Evolutionary conservation across 352 stramenopile genomes (phyloP).

Genomic region (Globisporangium perplexum): DNA sequence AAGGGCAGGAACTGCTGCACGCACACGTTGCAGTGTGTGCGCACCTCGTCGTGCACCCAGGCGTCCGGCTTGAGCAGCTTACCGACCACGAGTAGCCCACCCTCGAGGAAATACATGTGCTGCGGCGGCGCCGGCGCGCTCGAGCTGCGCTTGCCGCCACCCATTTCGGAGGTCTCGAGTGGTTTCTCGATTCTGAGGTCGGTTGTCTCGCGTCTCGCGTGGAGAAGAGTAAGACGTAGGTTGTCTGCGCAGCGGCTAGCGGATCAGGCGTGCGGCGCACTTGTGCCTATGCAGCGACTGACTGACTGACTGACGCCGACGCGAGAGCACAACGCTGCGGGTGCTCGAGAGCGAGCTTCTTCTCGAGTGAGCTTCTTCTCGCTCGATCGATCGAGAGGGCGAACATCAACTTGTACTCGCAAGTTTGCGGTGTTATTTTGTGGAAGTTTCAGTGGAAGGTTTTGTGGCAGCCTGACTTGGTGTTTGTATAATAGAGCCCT

Average conservation of each 20-base stretch:
- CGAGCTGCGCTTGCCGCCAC: constrained; percentile 13
- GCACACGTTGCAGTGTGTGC: constrained; percentile 77
- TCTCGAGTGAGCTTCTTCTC: too few relatives aligned
- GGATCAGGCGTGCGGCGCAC: too few relatives aligned
- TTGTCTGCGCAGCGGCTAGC: not conserved
- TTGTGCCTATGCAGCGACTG: not conserved
- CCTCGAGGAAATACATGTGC: constrained; percentile 76
- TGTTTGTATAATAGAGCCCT: too few relatives aligned
- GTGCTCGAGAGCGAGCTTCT: too few relatives aligned
- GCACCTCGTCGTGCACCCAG: constrained; percentile 64
- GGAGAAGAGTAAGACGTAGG: not conserved
- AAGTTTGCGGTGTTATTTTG: too few relatives aligned
- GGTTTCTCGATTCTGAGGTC: not conserved
- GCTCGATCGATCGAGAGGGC: too few relatives aligned
- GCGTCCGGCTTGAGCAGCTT: constrained; percentile 63
- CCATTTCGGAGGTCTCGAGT: constrained; percentile 2
- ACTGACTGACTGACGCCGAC: too few relatives aligned
- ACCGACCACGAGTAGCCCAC: constrained; percentile 57
- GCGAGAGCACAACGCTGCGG: too few relatives aligned
- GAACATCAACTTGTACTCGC: too few relatives aligned
- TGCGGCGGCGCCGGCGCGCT: constrained; percentile 18
- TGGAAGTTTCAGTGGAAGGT: too few relatives aligned
- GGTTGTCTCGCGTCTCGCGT: too few relatives aligned
- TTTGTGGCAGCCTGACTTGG: too few relatives aligned
- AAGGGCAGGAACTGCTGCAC: constrained; percentile 80